These are phyloP conservation scores for Salix arbutifolia DNA, from an alignment of 345 rosid species.

Conservation along the genomic window DNA sequence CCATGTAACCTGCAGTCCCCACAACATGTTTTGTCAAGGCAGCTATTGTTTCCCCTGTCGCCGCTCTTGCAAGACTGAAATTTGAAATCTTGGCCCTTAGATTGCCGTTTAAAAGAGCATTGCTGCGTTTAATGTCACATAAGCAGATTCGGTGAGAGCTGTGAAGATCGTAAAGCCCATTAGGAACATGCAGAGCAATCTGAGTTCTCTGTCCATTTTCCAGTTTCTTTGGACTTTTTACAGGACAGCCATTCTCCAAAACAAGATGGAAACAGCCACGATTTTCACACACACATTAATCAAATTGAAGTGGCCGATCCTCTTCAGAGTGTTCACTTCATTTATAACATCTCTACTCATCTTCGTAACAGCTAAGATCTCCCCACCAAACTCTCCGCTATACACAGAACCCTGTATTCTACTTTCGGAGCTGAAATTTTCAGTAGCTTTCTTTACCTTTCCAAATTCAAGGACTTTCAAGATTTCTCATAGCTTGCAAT, in stretches of 20 bases:
- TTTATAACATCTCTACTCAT: constrained; percentile 26
- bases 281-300: constrained; percentile 39
- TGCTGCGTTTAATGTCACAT: constrained; percentile 42
- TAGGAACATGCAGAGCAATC: constrained; percentile 46
- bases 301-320: constrained; percentile 45
- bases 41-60: constrained; percentile 1
- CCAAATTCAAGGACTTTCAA: constrained; percentile 26
- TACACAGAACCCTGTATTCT: constrained; percentile 43
- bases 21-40: constrained; percentile 11
- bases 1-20: constrained; percentile 36
- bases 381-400: constrained; percentile 31
- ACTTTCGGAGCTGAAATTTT: constrained; percentile 32
- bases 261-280: constrained; percentile 28
- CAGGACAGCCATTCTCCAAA: constrained; percentile 35
- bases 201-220: constrained; percentile 36
- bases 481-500: constrained; percentile 40
- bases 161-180: constrained; percentile 51
- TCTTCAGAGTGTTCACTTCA: constrained; percentile 44
- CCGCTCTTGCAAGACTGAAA: constrained; percentile 35
- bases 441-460: constrained; percentile 38
- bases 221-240: constrained; percentile 12
- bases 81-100: constrained; percentile 47
- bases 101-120: constrained; percentile 29
- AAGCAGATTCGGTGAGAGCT: constrained; percentile 43
- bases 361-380: constrained; percentile 37